Conservation (phyloP, 1,284 basidiomycete species). For the Cutaneotrichosporon curvatum region DNA sequence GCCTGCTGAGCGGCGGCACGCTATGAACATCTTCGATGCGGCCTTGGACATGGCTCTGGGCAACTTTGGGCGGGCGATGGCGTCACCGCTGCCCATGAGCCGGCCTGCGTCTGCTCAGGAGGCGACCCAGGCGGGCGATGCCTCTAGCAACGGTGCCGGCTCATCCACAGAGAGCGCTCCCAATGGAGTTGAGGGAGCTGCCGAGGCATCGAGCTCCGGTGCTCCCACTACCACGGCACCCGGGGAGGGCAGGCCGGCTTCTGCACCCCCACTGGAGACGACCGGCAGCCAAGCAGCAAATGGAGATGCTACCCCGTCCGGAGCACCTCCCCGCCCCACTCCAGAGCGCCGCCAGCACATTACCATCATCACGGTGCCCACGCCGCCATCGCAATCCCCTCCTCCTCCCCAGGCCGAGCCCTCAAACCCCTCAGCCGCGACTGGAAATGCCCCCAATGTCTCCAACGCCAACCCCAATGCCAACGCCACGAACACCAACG, state of each 20-base stretch:
- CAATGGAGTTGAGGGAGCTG: too few relatives aligned
- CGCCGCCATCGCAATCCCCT: too few relatives aligned
- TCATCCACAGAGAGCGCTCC: too few relatives aligned
- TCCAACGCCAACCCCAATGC: not conserved
- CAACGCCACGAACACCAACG: too few relatives aligned
- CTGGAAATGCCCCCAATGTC: not conserved
- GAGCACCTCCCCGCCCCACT: conserved; percentile 1
- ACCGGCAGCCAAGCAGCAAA: too few relatives aligned
- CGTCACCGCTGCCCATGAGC: conserved; percentile 23
- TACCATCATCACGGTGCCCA: conserved; percentile 3
- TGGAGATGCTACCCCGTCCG: too few relatives aligned
- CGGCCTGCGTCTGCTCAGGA: conserved; percentile 1
- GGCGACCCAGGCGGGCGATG: not conserved
- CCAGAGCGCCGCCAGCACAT: conserved; percentile 15
- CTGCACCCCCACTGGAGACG: not conserved
- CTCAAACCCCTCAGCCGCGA: not conserved
- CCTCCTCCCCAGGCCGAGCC: too few relatives aligned
- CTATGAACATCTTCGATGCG: not conserved
- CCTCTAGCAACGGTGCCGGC: too few relatives aligned
- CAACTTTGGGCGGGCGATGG: conserved; percentile 13
- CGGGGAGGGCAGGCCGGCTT: not conserved
- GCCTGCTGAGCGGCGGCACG: not conserved
- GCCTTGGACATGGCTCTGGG: conserved; percentile 6
- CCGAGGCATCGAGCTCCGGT: not conserved
- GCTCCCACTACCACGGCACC: not conserved